Percentiles rank a stretch among this genome's conserved stretches.
Conservation (phyloP, 2,329 filamentous ascomycete species). For the Sporothrix pallida region DNA sequence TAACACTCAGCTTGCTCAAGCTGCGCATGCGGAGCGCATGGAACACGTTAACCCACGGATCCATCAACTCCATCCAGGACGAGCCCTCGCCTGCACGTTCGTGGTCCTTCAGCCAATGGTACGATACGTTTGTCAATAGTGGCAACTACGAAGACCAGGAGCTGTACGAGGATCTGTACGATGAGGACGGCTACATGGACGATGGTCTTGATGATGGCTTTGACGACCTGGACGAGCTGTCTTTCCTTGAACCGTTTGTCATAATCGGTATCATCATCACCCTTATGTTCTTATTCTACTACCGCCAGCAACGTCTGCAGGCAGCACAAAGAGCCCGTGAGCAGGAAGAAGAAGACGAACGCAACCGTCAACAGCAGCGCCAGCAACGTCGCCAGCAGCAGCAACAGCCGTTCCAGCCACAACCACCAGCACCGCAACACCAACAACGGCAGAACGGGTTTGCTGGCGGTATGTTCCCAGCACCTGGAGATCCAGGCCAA, state of each 20-base stretch:
- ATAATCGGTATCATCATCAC: slow-evolving; percentile 79
- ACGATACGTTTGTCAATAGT: slow-evolving; percentile 78
- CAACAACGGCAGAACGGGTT: slow-evolving; percentile 4
- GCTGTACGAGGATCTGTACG: slow-evolving; percentile 55
- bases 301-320: slow-evolving; percentile 73
- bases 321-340: background rate
- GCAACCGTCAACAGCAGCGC: slow-evolving; percentile 5
- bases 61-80: slow-evolving; percentile 88
- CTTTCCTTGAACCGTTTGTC: slow-evolving; percentile 75
- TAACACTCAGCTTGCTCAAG: slow-evolving; percentile 86
- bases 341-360: slow-evolving; percentile 18
- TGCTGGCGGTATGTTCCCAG: slow-evolving; percentile 23
- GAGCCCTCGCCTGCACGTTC: slow-evolving; percentile 76
- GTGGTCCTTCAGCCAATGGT: slow-evolving; percentile 84
- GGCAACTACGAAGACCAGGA: slow-evolving; percentile 64
- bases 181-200: slow-evolving; percentile 49
- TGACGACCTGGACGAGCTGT: slow-evolving; percentile 74
- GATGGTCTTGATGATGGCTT: slow-evolving; percentile 64
- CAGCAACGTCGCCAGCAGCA: slow-evolving; percentile 4
- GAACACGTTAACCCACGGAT: slow-evolving; percentile 91
- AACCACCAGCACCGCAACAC: background rate
- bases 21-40: slow-evolving; percentile 85
- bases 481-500: slow-evolving; percentile 15
- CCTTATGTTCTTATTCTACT: slow-evolving; percentile 80
- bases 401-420: background rate